phyloP scores from a whole-genome alignment of 2,329 filamentous ascomycete genomes.

The Cytospora chrysosperma region DNA sequence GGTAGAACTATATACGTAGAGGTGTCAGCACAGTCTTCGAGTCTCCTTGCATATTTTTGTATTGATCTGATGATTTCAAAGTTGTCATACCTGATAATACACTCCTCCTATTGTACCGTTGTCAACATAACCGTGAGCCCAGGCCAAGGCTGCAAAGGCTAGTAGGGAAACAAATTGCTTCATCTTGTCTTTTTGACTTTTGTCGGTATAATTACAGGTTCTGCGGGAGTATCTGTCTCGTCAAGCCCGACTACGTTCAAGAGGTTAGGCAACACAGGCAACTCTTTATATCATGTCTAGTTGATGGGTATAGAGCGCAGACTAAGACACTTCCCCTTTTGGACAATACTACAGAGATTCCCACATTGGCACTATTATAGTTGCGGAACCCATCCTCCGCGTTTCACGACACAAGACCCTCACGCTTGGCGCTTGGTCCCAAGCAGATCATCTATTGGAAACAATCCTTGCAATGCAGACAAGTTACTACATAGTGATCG shows the following conservation, averaged over 20 bases:
- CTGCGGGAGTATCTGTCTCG: not conserved
- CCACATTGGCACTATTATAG: not conserved
- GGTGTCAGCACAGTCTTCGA: not conserved
- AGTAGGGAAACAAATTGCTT: constrained; percentile 4
- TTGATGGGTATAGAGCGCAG: not conserved
- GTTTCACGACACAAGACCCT: not conserved
- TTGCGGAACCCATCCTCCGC: not conserved
- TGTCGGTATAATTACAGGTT: not conserved
- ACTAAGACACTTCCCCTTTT: not conserved
- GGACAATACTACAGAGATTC: not conserved
- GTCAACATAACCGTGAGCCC: constrained; percentile 19
- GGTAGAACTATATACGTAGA: constrained; percentile 18
- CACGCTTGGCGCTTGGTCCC: not conserved
- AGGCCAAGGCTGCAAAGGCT: constrained; percentile 1
- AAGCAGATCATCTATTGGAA: not conserved
- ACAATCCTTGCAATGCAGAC: not conserved
- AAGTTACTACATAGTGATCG: not conserved
- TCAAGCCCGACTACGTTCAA: not conserved
- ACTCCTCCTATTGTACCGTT: constrained; percentile 16
- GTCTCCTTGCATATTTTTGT: too few relatives aligned
- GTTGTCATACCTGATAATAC: constrained; percentile 6
- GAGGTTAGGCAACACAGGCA: not conserved
- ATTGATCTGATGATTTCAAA: not conserved
- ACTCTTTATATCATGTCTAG: not conserved
- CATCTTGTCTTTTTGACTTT: not conserved